These are phyloP conservation scores for Chaetomium cochliodes DNA, from an alignment of 495 filamentous ascomycete genomes.

Conservation along the genomic window DNA sequence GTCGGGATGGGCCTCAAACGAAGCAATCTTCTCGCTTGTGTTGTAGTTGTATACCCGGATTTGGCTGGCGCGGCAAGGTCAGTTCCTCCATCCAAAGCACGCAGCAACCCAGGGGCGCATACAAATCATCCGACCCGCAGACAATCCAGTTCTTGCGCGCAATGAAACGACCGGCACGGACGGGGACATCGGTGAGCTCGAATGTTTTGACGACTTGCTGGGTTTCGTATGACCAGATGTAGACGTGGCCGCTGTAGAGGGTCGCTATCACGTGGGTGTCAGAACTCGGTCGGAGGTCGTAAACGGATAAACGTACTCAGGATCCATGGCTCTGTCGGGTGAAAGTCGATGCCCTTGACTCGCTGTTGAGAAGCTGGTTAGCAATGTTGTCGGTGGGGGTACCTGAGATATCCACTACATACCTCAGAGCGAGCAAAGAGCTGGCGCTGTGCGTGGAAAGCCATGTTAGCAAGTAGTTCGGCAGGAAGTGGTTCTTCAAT, in stretches of 20 bases:
- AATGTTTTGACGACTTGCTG: constrained; percentile 98
- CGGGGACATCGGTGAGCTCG: constrained; percentile 97
- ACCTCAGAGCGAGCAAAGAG: constrained; percentile 41
- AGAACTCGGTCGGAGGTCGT: background rate
- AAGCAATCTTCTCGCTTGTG: constrained; percentile 97
- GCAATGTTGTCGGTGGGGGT: constrained; percentile 46
- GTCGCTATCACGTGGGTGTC: constrained; percentile 46
- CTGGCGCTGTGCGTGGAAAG: constrained; percentile 39
- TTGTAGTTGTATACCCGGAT: constrained; percentile 84
- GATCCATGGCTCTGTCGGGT: constrained; percentile 96
- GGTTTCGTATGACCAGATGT: constrained; percentile 99
- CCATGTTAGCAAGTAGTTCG: constrained; percentile 25
- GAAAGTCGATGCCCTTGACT: constrained; percentile 97
- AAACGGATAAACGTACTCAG: constrained; percentile 52
- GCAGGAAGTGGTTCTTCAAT: background rate
- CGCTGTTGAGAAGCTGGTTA: constrained; percentile 60
- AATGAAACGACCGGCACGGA: constrained; percentile 94
- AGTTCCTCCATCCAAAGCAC: background rate
- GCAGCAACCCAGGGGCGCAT: constrained; percentile 42
- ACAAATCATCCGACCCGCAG: constrained; percentile 97
- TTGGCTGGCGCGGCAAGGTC: constrained; percentile 29
- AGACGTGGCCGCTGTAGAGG: constrained; percentile 95
- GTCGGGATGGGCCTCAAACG: constrained; percentile 97
- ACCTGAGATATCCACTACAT: constrained; percentile 70
- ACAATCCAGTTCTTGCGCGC: constrained; percentile 99